phyloP scores from a whole-genome alignment of 2,329 filamentous ascomycete species.

The Colletotrichum sp. region DNA sequence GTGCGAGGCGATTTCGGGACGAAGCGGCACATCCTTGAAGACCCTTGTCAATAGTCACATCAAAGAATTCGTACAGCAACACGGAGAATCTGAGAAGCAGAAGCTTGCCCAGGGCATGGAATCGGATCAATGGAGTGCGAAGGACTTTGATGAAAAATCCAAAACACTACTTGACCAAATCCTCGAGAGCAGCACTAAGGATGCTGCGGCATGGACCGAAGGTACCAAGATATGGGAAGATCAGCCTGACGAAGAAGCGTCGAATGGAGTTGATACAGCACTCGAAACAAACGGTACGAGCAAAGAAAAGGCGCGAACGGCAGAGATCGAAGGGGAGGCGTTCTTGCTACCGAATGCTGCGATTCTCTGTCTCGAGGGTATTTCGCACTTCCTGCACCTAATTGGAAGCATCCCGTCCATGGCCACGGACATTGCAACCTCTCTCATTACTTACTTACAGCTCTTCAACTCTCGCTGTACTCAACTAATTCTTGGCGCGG shows the following conservation, averaged over 20 bases:
- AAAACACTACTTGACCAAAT: constrained; percentile 67
- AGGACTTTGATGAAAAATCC: constrained; percentile 73
- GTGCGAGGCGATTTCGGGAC: constrained; percentile 83
- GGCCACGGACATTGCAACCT: constrained; percentile 80
- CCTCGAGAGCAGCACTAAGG: constrained; percentile 72
- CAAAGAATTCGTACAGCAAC: constrained; percentile 75
- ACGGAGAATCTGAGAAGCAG: constrained; percentile 76
- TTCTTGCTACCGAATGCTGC: constrained; percentile 89
- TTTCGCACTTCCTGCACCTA: constrained; percentile 83
- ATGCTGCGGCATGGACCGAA: constrained; percentile 71
- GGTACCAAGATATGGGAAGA: constrained; percentile 62
- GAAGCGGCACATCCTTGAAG: constrained; percentile 77
- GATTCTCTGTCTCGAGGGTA: constrained; percentile 78
- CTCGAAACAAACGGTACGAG: constrained; percentile 51
- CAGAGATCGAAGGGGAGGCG: constrained; percentile 81
- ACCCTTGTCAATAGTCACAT: constrained; percentile 83
- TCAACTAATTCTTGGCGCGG: constrained; percentile 95
- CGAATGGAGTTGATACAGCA: constrained; percentile 27
- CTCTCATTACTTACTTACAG: constrained; percentile 84
- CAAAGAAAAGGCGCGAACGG: constrained; percentile 74
- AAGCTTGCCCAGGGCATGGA: constrained; percentile 79
- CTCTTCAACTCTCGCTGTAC: constrained; percentile 95
- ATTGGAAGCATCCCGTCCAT: constrained; percentile 87
- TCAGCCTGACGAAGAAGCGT: constrained; percentile 7
- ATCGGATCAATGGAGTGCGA: constrained; percentile 79